Base-by-base conservation (phyloP, 1,139 yeast species). In the Sugiyamaella novakii region DNA sequence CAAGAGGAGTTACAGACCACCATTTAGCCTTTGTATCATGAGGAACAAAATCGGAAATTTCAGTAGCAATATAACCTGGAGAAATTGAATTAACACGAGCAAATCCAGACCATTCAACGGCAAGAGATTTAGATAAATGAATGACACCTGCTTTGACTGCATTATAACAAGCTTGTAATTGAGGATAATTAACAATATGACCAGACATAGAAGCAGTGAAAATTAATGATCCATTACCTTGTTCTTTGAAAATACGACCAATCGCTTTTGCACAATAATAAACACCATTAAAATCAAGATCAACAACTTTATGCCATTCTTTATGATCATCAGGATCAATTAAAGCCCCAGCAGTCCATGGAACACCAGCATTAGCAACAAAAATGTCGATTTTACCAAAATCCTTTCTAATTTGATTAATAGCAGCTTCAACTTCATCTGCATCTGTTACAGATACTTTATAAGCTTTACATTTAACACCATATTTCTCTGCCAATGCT, bases 191-290 rank as follows among this genome's bases (percentile, higher is more conserved):
- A 56, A 85, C 96, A 60, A 88, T 84, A 67, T 83, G 85, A 22
- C 92, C 96, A 30, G 95, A 85, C 89, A 89, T 88, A 35, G 95
- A 85, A 11, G 95, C 94, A 19, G 96, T 88, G 65, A 87, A 78
- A 61, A 88, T 79, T 59, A 88, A 74, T 1, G 94, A 83, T 27
- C 96, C 96, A 52, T 54, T 57, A 15, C 85, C 84, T 55, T 84
- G 80, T 71, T 80, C 73, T 70, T 80, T 78, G 75, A 89, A 88
- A 57, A 84, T 73, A 57, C 75, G 73, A 47, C 96, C 96, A 49
- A 82, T 81, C 39, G 71, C 68, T 69, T 82, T 84, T 57, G 92
- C 84, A 63, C 86, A 76, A 71, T 83, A 84, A 72, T 82, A 87
- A 25, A 83, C 87, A 21, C 92, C 91, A 61, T 81, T 83, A 57